Conservation (phyloP, 1,139 yeast genomes). For the Geotrichum siamense region DNA sequence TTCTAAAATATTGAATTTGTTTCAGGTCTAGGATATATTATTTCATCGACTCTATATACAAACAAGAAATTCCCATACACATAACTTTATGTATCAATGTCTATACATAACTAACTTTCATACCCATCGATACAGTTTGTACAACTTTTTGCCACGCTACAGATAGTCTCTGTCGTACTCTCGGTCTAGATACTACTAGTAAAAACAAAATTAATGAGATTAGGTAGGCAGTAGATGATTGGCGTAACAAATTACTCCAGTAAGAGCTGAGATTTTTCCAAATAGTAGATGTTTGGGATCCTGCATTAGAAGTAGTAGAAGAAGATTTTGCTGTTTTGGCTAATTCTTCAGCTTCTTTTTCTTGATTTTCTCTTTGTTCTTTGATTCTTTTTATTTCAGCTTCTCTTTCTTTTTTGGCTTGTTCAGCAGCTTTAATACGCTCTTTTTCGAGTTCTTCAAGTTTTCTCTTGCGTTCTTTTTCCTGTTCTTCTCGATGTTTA, state of each 20-base stretch:
- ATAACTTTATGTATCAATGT: too few relatives aligned
- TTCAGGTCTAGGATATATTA: too few relatives aligned
- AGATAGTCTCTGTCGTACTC: slow-evolving; percentile 1
- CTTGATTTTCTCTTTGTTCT: neutral
- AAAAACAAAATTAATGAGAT: slow-evolving; percentile 5
- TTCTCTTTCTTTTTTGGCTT: neutral
- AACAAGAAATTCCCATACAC: too few relatives aligned
- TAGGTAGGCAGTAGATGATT: slow-evolving; percentile 2
- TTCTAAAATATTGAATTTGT: too few relatives aligned
- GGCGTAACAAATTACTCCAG: slow-evolving; percentile 2
- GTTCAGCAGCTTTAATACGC: slow-evolving; percentile 1
- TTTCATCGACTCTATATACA: too few relatives aligned
- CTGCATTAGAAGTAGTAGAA: neutral
- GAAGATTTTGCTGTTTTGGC: neutral
- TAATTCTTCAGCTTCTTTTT: neutral
- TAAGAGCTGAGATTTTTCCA: slow-evolving; percentile 5
- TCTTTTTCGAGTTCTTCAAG: slow-evolving; percentile 2
- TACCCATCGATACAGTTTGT: slow-evolving; percentile 12
- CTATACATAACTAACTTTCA: slow-evolving; percentile 14
- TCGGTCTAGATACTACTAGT: slow-evolving; percentile 4
- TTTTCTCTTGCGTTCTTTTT: neutral
- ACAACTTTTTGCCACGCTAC: slow-evolving; percentile 8
- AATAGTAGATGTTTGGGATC: neutral
- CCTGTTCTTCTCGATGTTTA: neutral
- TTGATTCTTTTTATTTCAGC: neutral